phyloP scores from a whole-genome alignment of 495 filamentous ascomycete species.

The Xylaria nigripes region DNA sequence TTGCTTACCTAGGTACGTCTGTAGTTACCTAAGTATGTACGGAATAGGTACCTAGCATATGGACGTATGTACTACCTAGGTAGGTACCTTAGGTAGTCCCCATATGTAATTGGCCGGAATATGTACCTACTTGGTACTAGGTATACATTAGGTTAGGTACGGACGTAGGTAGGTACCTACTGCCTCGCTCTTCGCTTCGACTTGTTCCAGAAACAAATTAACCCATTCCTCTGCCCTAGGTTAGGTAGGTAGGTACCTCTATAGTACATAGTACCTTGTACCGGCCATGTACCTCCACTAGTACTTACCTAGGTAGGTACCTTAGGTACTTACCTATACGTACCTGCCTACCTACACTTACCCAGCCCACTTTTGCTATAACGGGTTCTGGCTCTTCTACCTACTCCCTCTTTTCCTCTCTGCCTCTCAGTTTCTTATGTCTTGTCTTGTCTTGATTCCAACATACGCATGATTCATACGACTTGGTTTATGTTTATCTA shows the following conservation, averaged over 20 bases:
- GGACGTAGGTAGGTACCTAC: no score
- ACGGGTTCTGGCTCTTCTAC: not conserved
- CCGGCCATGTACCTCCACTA: not conserved
- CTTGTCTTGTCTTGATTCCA: not conserved
- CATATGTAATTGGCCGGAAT: no score
- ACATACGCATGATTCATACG: not conserved
- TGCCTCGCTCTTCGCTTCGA: not conserved
- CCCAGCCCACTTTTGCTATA: slow-evolving; percentile 12
- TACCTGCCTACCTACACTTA: not conserved
- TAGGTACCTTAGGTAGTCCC: no score
- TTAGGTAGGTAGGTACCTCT: no score
- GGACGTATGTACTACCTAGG: no score
- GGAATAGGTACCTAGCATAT: no score
- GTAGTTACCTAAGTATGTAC: no score
- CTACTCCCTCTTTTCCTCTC: not conserved
- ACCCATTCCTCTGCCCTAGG: slow-evolving; percentile 2
- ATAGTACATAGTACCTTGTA: not conserved
- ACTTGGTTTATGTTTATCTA: not conserved
- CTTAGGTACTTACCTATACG: not conserved
- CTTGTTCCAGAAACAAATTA: slow-evolving; percentile 13
- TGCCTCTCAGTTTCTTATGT: not conserved
- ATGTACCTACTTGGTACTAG: no score
- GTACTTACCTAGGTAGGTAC: not conserved
- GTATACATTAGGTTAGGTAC: no score
- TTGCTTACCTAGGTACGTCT: no score